Percentiles rank a stretch among this genome's conserved stretches.
phyloP scores from a whole-genome alignment of 2,329 filamentous ascomycete genomes.

The Leptographium flavum region DNA sequence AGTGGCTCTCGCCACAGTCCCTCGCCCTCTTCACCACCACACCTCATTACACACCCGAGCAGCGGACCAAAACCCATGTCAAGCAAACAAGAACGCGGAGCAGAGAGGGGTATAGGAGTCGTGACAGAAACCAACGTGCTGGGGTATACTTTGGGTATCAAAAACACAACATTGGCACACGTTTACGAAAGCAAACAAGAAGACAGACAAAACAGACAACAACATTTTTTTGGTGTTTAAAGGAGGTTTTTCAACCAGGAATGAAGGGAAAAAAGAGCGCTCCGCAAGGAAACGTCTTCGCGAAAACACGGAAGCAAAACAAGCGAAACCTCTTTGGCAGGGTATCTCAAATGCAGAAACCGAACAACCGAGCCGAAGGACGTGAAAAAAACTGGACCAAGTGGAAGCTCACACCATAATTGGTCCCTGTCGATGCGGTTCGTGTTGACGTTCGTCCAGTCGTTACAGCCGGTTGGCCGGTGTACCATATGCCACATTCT shows the following conservation, averaged over 20 bases:
- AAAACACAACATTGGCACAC: background rate
- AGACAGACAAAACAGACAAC: background rate
- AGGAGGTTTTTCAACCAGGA: background rate
- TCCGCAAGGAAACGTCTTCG: background rate
- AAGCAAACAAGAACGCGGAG: background rate
- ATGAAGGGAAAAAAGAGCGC: constrained; percentile 1
- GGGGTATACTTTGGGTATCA: constrained; percentile 2
- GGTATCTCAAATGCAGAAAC: constrained; percentile 36
- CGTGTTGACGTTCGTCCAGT: background rate
- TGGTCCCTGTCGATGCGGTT: constrained; percentile 5
- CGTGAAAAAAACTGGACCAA: constrained; percentile 10
- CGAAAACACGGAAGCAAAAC: background rate
- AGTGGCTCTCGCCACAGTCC: background rate
- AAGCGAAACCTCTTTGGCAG: constrained; percentile 6
- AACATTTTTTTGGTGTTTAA: constrained; percentile 1
- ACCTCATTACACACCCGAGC: background rate
- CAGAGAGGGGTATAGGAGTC: background rate
- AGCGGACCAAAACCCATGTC: background rate
- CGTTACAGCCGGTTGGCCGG: background rate
- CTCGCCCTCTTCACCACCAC: background rate
- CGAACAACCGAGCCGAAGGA: constrained; percentile 27
- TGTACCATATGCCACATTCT: constrained; percentile 16
- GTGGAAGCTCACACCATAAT: constrained; percentile 12
- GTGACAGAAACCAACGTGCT: background rate
- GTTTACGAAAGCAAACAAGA: background rate